phyloP scores from a whole-genome alignment of 2,329 filamentous ascomycete species.

The Cytospora paraplurivora region DNA sequence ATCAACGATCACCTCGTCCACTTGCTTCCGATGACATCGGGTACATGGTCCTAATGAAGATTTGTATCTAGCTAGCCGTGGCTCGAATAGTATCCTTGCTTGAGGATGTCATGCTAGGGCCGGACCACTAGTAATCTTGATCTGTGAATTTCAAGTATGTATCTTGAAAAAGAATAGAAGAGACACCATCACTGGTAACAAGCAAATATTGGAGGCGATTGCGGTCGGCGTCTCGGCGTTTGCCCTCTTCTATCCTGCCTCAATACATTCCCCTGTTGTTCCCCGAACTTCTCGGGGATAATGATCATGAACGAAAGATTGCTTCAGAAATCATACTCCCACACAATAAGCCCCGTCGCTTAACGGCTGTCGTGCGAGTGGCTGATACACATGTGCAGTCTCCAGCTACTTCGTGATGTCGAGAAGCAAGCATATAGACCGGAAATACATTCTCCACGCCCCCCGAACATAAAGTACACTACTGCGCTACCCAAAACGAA shows the following conservation, averaged over 20 bases:
- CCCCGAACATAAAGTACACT: background rate
- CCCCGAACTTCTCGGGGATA: background rate
- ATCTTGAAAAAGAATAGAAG: background rate
- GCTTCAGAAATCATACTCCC: background rate
- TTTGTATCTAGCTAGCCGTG: background rate
- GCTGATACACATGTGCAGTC: background rate
- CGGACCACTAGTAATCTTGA: fast-evolving
- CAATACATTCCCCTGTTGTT: background rate
- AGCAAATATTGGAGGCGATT: too few species aligned
- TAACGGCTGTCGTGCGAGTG: background rate
- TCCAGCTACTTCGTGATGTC: background rate
- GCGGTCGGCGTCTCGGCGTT: background rate
- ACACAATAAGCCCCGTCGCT: background rate
- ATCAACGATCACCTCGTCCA: background rate
- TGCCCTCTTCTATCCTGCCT: background rate
- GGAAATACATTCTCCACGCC: background rate
- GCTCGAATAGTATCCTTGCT: background rate
- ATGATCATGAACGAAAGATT: background rate
- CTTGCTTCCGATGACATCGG: background rate
- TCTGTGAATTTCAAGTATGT: background rate
- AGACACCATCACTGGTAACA: background rate
- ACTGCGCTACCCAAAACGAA: background rate
- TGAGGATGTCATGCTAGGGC: background rate
- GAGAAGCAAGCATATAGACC: background rate
- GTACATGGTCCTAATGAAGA: background rate